A percentile compares a stretch with the other conserved stretches of the same genome.
These are phyloP conservation scores for Aspergillus sp. DNA, from an alignment of 2,329 filamentous ascomycete species.

Conservation along the genomic window DNA sequence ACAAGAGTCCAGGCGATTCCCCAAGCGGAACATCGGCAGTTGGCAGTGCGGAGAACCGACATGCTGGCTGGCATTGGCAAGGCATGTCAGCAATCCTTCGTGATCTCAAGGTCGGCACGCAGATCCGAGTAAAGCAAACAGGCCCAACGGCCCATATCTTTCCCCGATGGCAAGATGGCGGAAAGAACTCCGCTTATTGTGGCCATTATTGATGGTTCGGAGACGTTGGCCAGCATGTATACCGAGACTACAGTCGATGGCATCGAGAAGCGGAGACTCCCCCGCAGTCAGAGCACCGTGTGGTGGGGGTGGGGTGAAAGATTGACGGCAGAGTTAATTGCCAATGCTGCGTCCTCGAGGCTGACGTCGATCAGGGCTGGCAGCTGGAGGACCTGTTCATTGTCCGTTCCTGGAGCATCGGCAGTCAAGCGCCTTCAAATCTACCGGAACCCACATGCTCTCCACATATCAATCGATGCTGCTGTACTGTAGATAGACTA, in stretches of 20 bases:
- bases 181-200: neutral
- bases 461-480: neutral
- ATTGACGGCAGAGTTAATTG: too few relatives aligned
- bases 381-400: too few relatives aligned
- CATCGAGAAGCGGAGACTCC: neutral
- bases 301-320: neutral
- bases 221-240: neutral
- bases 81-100: neutral
- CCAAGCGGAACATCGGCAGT: constrained; percentile 5
- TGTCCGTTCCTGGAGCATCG: neutral
- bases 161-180: neutral
- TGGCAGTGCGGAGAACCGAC: constrained; percentile 2
- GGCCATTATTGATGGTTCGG: too few relatives aligned
- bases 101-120: neutral
- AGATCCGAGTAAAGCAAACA: neutral
- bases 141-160: neutral
- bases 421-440: neutral
- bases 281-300: neutral
- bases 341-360: too few relatives aligned
- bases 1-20: neutral
- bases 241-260: neutral
- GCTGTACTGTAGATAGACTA: too few relatives aligned
- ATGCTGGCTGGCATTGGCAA: neutral
- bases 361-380: too few relatives aligned
- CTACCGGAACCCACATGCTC: neutral